Percentiles rank a stretch among this genome's conserved stretches.
These are phyloP conservation scores for Saturnispora quitensis DNA, from an alignment of 805 yeast species.

Conservation along the genomic window DNA sequence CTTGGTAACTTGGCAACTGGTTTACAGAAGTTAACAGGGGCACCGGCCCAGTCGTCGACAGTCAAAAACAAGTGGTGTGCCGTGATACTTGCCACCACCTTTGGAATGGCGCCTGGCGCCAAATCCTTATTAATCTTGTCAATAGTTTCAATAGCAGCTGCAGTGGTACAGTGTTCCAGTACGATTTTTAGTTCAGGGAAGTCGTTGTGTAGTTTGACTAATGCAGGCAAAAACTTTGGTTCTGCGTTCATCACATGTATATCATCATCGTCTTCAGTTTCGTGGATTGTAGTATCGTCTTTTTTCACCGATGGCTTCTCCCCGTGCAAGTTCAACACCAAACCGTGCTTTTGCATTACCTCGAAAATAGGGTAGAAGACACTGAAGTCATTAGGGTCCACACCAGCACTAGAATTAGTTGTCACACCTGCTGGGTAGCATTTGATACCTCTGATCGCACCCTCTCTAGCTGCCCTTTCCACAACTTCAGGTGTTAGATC, in stretches of 20 bases:
- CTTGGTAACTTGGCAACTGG: conserved; percentile 93
- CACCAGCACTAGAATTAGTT: conserved; percentile 90
- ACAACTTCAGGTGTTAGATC: conserved; percentile 82
- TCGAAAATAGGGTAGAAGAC: conserved; percentile 83
- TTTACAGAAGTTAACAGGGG: conserved; percentile 90
- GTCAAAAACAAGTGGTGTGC: conserved; percentile 90
- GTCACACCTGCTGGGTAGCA: conserved; percentile 99
- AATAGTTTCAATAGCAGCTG: conserved; percentile 75
- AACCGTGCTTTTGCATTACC: conserved; percentile 70
- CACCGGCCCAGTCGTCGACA: conserved; percentile 94
- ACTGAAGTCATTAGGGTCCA: conserved; percentile 85
- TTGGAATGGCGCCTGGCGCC: conserved; percentile 29
- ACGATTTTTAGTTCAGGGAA: conserved; percentile 84
- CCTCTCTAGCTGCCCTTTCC: conserved; percentile 60
- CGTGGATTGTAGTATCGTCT: background rate
- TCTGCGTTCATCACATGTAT: conserved; percentile 94
- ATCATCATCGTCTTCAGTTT: conserved; percentile 40
- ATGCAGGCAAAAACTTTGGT: conserved; percentile 82
- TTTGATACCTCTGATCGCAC: conserved; percentile 78
- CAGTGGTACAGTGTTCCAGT: conserved; percentile 91
- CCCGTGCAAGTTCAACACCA: conserved; percentile 88
- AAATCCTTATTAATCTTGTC: conserved; percentile 48
- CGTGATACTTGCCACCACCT: conserved; percentile 87
- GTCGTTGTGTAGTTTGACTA: conserved; percentile 63
- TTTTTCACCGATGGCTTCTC: conserved; percentile 66